phyloP scores from a whole-genome alignment of 257 asterid species.

The Ballota nigra region DNA sequence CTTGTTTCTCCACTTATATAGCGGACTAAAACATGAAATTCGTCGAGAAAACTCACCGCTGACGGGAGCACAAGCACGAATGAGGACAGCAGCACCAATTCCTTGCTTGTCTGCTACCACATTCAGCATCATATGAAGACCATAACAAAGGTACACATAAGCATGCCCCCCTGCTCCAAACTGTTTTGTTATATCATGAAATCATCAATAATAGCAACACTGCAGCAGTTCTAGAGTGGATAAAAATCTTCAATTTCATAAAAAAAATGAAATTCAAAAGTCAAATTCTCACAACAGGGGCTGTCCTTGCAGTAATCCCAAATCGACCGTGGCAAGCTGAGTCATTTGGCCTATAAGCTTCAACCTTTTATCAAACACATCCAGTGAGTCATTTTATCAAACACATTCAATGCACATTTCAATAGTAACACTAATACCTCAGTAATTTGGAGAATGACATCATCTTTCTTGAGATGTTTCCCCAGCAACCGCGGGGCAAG shows the following conservation, averaged over 20 bases:
- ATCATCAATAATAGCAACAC: background rate
- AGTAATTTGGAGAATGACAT: constrained; percentile 85
- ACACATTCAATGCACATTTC: constrained; percentile 22
- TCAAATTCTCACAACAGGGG: constrained; percentile 66
- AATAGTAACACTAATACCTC: constrained; percentile 48
- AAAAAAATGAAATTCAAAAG: background rate
- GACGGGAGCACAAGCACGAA: constrained; percentile 92
- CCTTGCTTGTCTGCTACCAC: constrained; percentile 94
- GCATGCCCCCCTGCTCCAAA: constrained; percentile 97
- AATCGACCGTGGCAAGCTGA: constrained; percentile 94
- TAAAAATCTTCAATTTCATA: background rate
- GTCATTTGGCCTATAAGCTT: constrained; percentile 94
- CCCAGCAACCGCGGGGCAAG: constrained; percentile 96
- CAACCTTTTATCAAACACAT: constrained; percentile 58
- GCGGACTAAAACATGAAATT: background rate
- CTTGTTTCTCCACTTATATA: background rate
- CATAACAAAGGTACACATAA: constrained; percentile 87
- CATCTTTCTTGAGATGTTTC: constrained; percentile 74
- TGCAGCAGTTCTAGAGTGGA: background rate
- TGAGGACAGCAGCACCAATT: constrained; percentile 79
- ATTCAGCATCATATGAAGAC: constrained; percentile 88
- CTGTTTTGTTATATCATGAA: too few relatives aligned
- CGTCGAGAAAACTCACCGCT: constrained; percentile 42
- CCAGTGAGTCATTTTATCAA: constrained; percentile 31
- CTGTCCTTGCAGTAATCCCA: constrained; percentile 91